phyloP scores from a whole-genome alignment of 179 eudicot species.

The Amaranthus tricolor region DNA sequence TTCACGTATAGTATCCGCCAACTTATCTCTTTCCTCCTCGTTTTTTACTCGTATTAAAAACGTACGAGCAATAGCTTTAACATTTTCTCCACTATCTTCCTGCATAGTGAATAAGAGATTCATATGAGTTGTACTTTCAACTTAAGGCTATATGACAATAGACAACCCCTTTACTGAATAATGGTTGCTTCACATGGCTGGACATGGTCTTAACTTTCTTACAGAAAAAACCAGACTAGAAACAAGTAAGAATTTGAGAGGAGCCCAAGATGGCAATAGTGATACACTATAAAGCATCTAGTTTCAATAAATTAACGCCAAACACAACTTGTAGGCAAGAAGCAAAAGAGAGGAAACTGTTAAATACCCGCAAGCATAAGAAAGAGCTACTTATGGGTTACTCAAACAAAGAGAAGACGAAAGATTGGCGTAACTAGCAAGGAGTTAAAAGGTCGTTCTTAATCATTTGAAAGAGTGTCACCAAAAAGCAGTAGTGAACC shows the following conservation, averaged over 20 bases:
- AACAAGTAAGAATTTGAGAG: neutral
- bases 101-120: slow-evolving; percentile 24
- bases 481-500: too few species aligned
- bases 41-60: slow-evolving; percentile 67
- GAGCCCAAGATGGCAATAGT: too few species aligned
- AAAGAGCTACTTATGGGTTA: neutral
- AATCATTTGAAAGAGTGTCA: too few species aligned
- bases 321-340: neutral
- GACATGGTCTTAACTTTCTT: too few species aligned
- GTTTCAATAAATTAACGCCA: neutral
- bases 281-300: neutral
- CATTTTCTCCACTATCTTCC: slow-evolving; percentile 53
- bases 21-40: slow-evolving; percentile 73
- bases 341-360: neutral
- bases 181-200: too few species aligned
- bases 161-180: too few species aligned
- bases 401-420: neutral
- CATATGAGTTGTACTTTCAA: neutral
- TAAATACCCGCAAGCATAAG: neutral
- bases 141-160: neutral
- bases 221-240: neutral
- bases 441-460: neutral
- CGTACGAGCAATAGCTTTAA: slow-evolving; percentile 60
- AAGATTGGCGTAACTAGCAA: neutral
- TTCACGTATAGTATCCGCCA: slow-evolving; percentile 72